Base-by-base conservation (phyloP, 164 flowering plant genomes). In the Cinnamomum chago region DNA sequence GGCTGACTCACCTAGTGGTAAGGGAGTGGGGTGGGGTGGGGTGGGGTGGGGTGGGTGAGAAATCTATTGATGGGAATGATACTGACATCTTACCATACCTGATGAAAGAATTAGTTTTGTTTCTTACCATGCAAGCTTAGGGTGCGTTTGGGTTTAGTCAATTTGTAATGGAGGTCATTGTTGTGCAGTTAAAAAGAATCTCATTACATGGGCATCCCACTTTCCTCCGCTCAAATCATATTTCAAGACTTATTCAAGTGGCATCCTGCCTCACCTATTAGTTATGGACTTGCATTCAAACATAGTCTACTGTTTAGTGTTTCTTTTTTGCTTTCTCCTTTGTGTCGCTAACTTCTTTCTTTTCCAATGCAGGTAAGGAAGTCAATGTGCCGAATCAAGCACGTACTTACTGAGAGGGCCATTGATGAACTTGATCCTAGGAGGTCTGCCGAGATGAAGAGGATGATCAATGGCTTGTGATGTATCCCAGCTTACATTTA, bases 301-400 rank as follows among this genome's bases (percentile, higher is more conserved):
- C 60, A 55, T 12, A 55, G 20, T 14, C 60, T 55, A 55, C 60
- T 55, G 13, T 13, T 55, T 55, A 55, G 60, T 1, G 5, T 55
- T n/a, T 55, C 60, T 55, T 13, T 55, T 55, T 17, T 55, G n/a
- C 20, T 55, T 55, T 15, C n/a, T 55, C 17, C 60, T 15, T 55
- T 4, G 13, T 55, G 60, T 55, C 5, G 47, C 47, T 40, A 7
- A 40, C 10, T 9, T 40, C 47, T 40, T 40, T 73, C 50, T 33
- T 73, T 70, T 75, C 23, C 75, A 76, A 50, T 81, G 78, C 86
- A 93, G 99, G 99, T 93, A 76, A 87, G 91, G 83, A 92, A 90
- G 81, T 95, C 99, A 18, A 95, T 93, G 98, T 93, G 98, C 78
- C 88, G 98, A 28, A 85, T 95, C 88, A 95, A 95, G 82, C 99